phyloP scores from a whole-genome alignment of 108 stramenopile genomes.

The Halocafeteria seosinensis region DNA sequence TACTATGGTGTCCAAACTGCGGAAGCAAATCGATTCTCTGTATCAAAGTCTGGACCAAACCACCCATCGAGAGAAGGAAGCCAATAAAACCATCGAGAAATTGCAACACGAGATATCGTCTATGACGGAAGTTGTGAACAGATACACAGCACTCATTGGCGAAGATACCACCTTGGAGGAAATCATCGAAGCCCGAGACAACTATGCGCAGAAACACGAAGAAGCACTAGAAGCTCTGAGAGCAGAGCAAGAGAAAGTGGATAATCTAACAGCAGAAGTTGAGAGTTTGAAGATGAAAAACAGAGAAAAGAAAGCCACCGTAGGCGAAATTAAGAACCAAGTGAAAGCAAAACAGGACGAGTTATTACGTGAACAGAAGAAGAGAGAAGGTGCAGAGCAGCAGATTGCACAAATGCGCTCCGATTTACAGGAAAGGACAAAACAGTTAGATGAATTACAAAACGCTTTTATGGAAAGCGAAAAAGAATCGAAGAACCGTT shows the following conservation, averaged over 20 bases:
- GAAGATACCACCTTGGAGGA: slow-evolving; percentile 49
- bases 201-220: slow-evolving; percentile 23
- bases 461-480: not conserved
- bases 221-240: slow-evolving; percentile 6
- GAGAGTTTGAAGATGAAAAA: not conserved
- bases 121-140: slow-evolving; percentile 45
- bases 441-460: not conserved
- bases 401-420: not conserved
- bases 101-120: slow-evolving; percentile 45
- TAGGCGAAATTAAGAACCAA: slow-evolving; percentile 13
- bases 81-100: slow-evolving; percentile 40
- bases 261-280: not conserved
- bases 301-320: not conserved
- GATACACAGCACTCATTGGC: slow-evolving; percentile 40
- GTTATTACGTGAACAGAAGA: not conserved
- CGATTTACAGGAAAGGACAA: not conserved
- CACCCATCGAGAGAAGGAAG: slow-evolving; percentile 44
- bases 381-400: not conserved
- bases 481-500: not conserved
- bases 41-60: slow-evolving; percentile 51
- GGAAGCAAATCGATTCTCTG: slow-evolving; percentile 49
- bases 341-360: not conserved
- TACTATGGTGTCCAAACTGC: slow-evolving; percentile 32
- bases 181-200: slow-evolving; percentile 23
- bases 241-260: slow-evolving; percentile 1